phyloP scores from a whole-genome alignment of 805 yeast genomes.

The Naumovozyma castellii region DNA sequence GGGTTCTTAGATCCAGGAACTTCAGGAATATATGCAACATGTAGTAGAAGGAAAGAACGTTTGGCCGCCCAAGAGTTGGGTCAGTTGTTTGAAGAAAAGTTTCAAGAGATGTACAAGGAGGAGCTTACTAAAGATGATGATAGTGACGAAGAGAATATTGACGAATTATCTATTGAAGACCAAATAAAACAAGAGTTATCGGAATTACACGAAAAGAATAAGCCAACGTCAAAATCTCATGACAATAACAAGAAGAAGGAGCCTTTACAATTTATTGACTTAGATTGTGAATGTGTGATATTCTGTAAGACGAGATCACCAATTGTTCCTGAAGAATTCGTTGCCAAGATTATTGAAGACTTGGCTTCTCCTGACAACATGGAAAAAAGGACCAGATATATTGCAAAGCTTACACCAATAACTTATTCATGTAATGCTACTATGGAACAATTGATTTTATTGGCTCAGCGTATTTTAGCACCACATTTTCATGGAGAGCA shows the following conservation, averaged over 20 bases:
- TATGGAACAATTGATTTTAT: conserved; percentile 51
- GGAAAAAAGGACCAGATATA: conserved; percentile 54
- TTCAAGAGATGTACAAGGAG: conserved; percentile 38
- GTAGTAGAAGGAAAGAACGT: conserved; percentile 70
- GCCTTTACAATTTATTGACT: conserved; percentile 47
- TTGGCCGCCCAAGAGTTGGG: conserved; percentile 69
- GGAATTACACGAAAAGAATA: conserved; percentile 38
- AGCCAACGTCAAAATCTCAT: conserved; percentile 23
- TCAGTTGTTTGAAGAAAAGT: conserved; percentile 45
- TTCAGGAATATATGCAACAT: conserved; percentile 82
- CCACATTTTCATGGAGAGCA: conserved; percentile 54
- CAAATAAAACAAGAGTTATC: conserved; percentile 62
- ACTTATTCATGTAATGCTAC: conserved; percentile 65
- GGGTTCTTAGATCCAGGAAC: conserved; percentile 66
- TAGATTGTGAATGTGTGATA: conserved; percentile 75
- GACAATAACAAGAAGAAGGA: conserved; percentile 34
- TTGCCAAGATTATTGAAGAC: conserved; percentile 53
- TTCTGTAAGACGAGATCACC: conserved; percentile 78
- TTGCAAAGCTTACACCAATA: conserved; percentile 76
- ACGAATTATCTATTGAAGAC: conserved; percentile 60
- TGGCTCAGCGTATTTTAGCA: conserved; percentile 50
- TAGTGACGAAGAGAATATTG: conserved; percentile 15
- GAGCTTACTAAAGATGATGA: conserved; percentile 21
- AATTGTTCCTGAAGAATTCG: conserved; percentile 66
- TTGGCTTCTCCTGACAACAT: conserved; percentile 35